Evolutionary conservation across 495 filamentous ascomycete genomes (phyloP).

Genomic region (Aspergillus kassunensis): DNA sequence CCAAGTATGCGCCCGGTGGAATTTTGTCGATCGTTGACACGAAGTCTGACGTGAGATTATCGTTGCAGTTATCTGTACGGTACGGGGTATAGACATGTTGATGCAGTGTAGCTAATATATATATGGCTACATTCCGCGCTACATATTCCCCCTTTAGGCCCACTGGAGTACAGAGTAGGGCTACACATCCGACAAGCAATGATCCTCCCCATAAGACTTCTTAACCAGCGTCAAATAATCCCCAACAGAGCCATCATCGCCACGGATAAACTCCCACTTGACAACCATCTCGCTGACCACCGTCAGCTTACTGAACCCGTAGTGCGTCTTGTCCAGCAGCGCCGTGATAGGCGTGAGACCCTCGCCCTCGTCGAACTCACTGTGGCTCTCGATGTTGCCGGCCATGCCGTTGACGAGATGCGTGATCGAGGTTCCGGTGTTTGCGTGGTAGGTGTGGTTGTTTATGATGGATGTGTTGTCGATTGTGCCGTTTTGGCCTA

Average conservation of each 20-base stretch:
- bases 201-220: neutral
- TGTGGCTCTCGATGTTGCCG: constrained; percentile 44
- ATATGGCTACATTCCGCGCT: no score
- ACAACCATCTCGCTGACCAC: constrained; percentile 38
- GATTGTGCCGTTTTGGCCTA: constrained; percentile 31
- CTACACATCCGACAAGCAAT: no score
- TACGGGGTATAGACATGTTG: no score
- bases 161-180: no score
- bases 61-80: no score
- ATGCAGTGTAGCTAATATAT: no score
- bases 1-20: neutral
- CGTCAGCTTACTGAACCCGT: constrained; percentile 47
- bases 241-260: constrained; percentile 37
- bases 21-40: neutral
- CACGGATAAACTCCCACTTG: constrained; percentile 45
- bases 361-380: constrained; percentile 30
- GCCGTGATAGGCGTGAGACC: constrained; percentile 39
- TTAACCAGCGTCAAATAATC: constrained; percentile 32
- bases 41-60: no score
- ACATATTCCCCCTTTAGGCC: no score
- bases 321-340: constrained; percentile 44
- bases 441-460: constrained; percentile 42
- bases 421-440: constrained; percentile 40
- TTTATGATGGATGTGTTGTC: constrained; percentile 33
- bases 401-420: constrained; percentile 48